These are phyloP conservation scores for Elsinoe ampelina DNA, from an alignment of 2,329 filamentous ascomycete species.

Conservation along the genomic window DNA sequence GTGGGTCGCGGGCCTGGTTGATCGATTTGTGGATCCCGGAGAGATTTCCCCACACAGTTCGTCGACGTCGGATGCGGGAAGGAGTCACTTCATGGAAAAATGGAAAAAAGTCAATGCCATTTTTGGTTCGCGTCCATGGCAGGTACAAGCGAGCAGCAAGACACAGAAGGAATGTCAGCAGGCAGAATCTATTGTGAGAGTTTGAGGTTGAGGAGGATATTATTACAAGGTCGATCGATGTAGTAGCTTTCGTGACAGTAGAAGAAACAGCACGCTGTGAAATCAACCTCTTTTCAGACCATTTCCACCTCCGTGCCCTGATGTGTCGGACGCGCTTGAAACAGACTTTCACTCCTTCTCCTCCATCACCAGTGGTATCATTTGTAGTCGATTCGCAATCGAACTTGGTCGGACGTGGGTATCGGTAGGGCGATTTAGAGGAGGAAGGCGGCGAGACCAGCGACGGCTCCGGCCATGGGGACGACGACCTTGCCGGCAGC, in stretches of 20 bases:
- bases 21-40: background rate
- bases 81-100: background rate
- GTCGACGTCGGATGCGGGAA: background rate
- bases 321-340: no score
- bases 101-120: no score
- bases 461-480: slow-evolving; percentile 7
- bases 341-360: background rate
- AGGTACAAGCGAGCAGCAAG: background rate
- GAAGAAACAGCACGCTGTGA: no score
- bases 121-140: background rate
- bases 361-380: background rate
- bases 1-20: no score
- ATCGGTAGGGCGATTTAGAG: background rate
- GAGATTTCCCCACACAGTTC: slow-evolving; percentile 1
- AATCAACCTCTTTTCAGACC: no score
- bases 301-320: no score
- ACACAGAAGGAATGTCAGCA: background rate
- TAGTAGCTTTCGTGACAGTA: no score
- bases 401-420: background rate
- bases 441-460: slow-evolving; percentile 8
- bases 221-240: background rate
- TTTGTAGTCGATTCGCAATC: background rate
- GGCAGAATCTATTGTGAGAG: background rate
- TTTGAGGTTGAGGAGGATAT: background rate
- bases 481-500: background rate